Percentiles rank a stretch among this genome's conserved stretches.
phyloP scores from a whole-genome alignment of 108 stramenopile species.

The Nitzschia inconspicua region DNA sequence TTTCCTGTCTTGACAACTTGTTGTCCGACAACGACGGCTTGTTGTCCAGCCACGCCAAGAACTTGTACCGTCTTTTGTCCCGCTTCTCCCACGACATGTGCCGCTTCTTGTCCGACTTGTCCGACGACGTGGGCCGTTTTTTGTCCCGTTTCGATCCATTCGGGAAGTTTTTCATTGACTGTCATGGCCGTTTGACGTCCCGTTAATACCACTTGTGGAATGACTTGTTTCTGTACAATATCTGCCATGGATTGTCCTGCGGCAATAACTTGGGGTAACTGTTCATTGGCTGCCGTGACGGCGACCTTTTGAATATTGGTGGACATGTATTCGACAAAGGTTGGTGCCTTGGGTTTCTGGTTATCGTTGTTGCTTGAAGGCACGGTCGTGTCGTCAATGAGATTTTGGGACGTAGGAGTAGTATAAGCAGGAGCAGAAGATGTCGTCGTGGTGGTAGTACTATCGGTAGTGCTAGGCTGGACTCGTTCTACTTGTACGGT shows the following conservation, averaged over 20 bases:
- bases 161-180: not conserved
- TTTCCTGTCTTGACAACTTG: not conserved
- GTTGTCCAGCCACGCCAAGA: not conserved
- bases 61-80: not conserved
- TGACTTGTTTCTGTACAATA: no score
- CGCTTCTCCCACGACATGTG: not conserved
- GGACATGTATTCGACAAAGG: no score
- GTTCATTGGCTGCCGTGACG: no score
- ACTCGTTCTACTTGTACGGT: slow-evolving; percentile 3
- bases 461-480: not conserved
- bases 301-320: no score
- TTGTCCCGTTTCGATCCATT: slow-evolving; percentile 1
- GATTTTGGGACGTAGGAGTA: not conserved
- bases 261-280: no score
- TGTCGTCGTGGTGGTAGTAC: no score
- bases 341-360: no score
- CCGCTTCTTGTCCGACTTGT: not conserved
- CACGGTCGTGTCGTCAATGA: not conserved
- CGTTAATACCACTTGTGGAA: no score
- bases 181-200: not conserved
- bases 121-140: not conserved
- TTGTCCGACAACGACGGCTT: not conserved
- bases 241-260: no score
- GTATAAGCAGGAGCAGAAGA: no score
- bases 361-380: not conserved